Conservation (phyloP, 345 rosid genomes). For the Raphanus raphanistrum region DNA sequence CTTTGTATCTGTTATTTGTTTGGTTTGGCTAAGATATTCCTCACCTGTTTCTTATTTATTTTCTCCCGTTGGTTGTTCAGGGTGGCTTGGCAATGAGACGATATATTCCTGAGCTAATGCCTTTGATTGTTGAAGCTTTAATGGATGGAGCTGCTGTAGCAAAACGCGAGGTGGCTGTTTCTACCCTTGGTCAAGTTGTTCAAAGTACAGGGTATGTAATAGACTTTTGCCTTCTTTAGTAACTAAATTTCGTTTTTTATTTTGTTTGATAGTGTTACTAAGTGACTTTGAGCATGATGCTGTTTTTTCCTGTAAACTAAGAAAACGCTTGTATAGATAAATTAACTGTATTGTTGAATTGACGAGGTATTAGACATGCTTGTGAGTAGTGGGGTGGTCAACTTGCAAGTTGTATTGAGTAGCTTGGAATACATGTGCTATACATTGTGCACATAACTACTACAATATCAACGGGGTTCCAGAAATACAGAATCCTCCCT, state of each 20-base stretch:
- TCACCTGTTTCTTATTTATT: background rate
- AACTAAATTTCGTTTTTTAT: background rate
- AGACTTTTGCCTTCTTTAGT: conserved; percentile 27
- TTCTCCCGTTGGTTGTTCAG: conserved; percentile 45
- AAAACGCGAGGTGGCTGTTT: conserved; percentile 96
- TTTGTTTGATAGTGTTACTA: conserved; percentile 6
- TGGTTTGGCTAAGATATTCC: conserved; percentile 18
- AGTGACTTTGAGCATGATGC: conserved; percentile 4
- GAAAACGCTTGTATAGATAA: too few species aligned
- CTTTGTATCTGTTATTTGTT: conserved; percentile 13
- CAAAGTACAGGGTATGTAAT: conserved; percentile 89
- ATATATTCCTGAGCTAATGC: conserved; percentile 94
- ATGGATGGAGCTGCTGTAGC: conserved; percentile 95
- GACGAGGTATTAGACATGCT: conserved; percentile 6
- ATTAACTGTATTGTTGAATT: conserved; percentile 11
- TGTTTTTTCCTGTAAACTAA: conserved; percentile 15
- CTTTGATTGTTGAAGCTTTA: conserved; percentile 91
- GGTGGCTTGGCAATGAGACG: conserved; percentile 96
- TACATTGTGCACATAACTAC: conserved; percentile 11
- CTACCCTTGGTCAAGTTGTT: conserved; percentile 98
- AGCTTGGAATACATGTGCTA: conserved; percentile 13
- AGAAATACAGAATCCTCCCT: conserved; percentile 2
- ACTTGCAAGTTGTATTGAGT: conserved; percentile 24
- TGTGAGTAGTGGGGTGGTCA: conserved; percentile 24
- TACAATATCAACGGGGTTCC: conserved; percentile 18